Conservation (phyloP, 441 rosid genomes). For the Melastoma candidum region DNA sequence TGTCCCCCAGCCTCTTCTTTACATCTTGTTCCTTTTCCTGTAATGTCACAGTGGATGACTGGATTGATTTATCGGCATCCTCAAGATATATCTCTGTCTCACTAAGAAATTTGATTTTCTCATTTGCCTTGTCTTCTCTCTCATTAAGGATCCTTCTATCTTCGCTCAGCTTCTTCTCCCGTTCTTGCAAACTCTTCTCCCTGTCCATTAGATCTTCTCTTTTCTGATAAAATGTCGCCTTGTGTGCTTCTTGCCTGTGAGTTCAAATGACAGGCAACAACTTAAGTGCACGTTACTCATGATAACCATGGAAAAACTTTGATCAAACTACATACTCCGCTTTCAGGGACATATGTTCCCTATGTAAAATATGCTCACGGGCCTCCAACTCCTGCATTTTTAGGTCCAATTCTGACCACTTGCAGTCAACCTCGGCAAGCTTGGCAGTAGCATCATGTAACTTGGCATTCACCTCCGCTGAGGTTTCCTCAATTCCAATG, state of each 20-base stretch:
- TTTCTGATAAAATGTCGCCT: constrained; percentile 51
- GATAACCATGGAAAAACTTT: constrained; percentile 4
- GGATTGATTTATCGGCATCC: constrained; percentile 42
- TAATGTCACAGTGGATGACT: constrained; percentile 35
- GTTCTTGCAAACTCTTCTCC: constrained; percentile 48
- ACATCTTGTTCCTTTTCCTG: constrained; percentile 47
- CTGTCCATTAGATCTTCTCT: constrained; percentile 70
- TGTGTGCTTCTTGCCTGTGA: constrained; percentile 70
- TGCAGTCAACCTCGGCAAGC: constrained; percentile 52
- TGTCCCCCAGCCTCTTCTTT: constrained; percentile 33
- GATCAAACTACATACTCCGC: constrained; percentile 44
- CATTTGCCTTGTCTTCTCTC: constrained; percentile 44
- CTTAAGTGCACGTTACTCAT: not conserved
- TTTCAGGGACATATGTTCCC: constrained; percentile 54
- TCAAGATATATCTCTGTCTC: constrained; percentile 46
- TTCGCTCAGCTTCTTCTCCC: constrained; percentile 44
- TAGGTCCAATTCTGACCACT: constrained; percentile 54
- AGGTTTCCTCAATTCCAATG: constrained; percentile 43
- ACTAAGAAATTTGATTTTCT: constrained; percentile 35
- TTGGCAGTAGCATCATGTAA: constrained; percentile 42
- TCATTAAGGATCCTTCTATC: constrained; percentile 40
- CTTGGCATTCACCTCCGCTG: constrained; percentile 51
- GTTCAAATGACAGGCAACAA: constrained; percentile 15
- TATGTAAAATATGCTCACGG: constrained; percentile 50
- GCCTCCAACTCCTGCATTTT: constrained; percentile 61